These are phyloP conservation scores for Gossypium trilobum DNA, from an alignment of 441 rosid genomes.

Conservation along the genomic window DNA sequence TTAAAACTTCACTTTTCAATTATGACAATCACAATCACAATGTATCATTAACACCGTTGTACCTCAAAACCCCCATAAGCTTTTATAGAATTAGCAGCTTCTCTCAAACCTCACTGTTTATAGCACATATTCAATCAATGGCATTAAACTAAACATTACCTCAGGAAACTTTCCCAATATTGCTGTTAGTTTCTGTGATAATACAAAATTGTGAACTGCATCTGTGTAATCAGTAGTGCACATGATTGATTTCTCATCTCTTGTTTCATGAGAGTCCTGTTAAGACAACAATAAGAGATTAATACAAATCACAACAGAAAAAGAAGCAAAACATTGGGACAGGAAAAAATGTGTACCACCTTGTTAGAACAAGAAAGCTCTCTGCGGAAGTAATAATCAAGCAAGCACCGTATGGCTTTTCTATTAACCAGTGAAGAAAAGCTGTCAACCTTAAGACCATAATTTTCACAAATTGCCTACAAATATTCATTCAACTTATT, in stretches of 20 bases:
- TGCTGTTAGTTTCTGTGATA: conserved; percentile 69
- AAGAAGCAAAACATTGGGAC: conserved; percentile 3
- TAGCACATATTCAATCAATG: neutral
- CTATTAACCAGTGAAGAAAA: conserved; percentile 68
- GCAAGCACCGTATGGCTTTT: conserved; percentile 89
- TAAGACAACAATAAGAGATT: conserved; percentile 18
- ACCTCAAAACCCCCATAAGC: neutral
- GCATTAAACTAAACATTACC: conserved; percentile 32
- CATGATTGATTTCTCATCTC: conserved; percentile 55
- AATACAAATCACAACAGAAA: conserved; percentile 7
- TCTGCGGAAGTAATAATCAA: conserved; percentile 77
- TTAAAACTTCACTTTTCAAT: neutral
- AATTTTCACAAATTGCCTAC: conserved; percentile 58
- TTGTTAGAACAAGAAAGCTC: conserved; percentile 51
- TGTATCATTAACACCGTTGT: neutral
- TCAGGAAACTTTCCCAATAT: conserved; percentile 84
- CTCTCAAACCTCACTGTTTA: neutral
- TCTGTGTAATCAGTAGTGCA: conserved; percentile 54
- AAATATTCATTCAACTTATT: conserved; percentile 14
- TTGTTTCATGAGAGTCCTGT: conserved; percentile 38
- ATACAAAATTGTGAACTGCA: conserved; percentile 71
- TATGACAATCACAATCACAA: neutral
- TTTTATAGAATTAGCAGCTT: neutral
- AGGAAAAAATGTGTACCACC: conserved; percentile 27
- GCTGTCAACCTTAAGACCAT: conserved; percentile 41